A percentile compares a stretch with the other conserved stretches of the same genome.
Evolutionary conservation across 2,329 filamentous ascomycete species (phyloP).

Genomic region (Cordyceps militaris): DNA sequence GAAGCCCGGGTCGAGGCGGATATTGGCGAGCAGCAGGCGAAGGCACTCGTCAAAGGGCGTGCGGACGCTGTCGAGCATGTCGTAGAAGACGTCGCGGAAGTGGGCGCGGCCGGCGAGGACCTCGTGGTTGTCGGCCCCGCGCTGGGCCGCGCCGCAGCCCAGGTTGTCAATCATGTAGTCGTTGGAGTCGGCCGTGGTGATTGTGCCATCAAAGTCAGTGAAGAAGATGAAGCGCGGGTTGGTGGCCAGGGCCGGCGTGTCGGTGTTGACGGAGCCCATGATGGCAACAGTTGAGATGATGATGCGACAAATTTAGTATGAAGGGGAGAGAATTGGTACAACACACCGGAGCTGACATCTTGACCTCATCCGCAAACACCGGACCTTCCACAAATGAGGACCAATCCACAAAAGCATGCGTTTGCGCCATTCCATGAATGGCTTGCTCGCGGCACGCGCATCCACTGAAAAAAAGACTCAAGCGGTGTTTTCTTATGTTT

Average conservation of each 20-base stretch:
- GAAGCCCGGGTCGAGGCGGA: constrained; percentile 85
- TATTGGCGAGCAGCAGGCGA: constrained; percentile 68
- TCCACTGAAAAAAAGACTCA: constrained; percentile 4
- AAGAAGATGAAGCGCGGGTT: constrained; percentile 95
- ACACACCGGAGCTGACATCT: not conserved
- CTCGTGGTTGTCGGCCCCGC: constrained; percentile 66
- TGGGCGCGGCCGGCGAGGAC: constrained; percentile 63
- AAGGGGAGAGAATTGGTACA: not conserved
- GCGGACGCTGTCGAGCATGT: constrained; percentile 85
- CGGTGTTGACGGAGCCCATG: constrained; percentile 36
- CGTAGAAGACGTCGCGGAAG: constrained; percentile 81
- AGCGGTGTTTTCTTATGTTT: not conserved
- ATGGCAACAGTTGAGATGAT: constrained; percentile 15
- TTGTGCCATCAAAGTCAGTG: constrained; percentile 96
- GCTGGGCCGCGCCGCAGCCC: constrained; percentile 68
- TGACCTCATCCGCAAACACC: not conserved
- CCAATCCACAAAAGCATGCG: constrained; percentile 3
- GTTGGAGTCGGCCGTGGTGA: constrained; percentile 65
- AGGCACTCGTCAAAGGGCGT: constrained; percentile 79
- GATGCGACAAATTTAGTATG: not conserved
- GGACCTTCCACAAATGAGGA: constrained; percentile 12
- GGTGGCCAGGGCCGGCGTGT: constrained; percentile 52
- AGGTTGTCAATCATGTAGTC: constrained; percentile 81
- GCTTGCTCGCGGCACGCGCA: not conserved
- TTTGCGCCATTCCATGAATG: not conserved